These are phyloP conservation scores for Hymenoscyphus occultus DNA, from an alignment of 2,329 filamentous ascomycete species.

Conservation along the genomic window DNA sequence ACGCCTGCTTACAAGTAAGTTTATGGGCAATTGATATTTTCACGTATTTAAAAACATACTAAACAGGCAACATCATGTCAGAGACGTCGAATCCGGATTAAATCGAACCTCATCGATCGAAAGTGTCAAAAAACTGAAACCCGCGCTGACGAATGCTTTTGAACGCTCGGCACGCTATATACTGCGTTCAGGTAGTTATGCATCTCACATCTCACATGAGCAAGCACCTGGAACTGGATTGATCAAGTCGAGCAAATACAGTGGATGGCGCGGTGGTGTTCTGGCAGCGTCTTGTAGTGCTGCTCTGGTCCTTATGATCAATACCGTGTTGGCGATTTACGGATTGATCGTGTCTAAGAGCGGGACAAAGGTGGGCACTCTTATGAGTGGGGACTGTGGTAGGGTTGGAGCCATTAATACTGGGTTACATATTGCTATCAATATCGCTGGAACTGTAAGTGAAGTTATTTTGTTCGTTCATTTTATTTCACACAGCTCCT, in stretches of 20 bases:
- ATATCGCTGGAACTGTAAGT: constrained; percentile 41
- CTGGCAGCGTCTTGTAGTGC: constrained; percentile 15
- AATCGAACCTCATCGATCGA: neutral
- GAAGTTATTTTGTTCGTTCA: neutral
- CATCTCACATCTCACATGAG: constrained; percentile 21
- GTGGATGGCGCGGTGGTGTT: constrained; percentile 22
- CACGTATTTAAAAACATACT: neutral
- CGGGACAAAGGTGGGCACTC: constrained; percentile 14
- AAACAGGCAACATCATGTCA: neutral
- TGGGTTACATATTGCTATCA: constrained; percentile 46
- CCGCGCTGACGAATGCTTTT: constrained; percentile 12
- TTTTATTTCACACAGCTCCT: neutral
- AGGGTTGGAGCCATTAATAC: constrained; percentile 20
- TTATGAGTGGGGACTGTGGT: constrained; percentile 22
- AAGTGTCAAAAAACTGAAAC: neutral
- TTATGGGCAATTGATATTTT: neutral
- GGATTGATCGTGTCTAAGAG: constrained; percentile 17
- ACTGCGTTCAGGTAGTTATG: constrained; percentile 23
- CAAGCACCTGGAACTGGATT: constrained; percentile 1
- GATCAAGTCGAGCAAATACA: constrained; percentile 8
- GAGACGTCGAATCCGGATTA: neutral
- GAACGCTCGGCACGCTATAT: constrained; percentile 18
- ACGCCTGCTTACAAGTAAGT: neutral
- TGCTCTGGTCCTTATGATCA: constrained; percentile 19
- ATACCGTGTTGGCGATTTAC: constrained; percentile 25